Conservation (phyloP, 208 protist species). For the Angomonas deanei region DNA sequence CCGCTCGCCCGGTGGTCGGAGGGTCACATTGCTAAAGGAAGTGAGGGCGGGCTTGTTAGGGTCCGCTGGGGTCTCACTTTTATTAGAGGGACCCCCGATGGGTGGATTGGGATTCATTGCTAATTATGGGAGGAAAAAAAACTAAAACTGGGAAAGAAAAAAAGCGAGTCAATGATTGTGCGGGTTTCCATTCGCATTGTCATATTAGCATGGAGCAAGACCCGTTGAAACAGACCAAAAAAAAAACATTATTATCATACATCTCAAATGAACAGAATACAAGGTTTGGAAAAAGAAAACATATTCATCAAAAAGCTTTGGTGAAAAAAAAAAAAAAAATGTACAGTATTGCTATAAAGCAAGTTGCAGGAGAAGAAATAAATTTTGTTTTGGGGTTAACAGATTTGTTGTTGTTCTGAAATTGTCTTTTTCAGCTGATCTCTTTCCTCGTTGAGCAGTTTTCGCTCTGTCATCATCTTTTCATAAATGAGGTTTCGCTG, state of each 20-base stretch:
- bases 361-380: neutral
- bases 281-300: slow-evolving; percentile 8
- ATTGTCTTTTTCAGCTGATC: slow-evolving; percentile 14
- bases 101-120: neutral
- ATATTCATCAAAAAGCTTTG: neutral
- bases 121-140: too few species aligned
- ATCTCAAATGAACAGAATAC: slow-evolving; percentile 3
- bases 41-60: neutral
- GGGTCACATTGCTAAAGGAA: slow-evolving; percentile 33
- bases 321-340: neutral
- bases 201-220: too few species aligned
- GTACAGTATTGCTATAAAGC: neutral
- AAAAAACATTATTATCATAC: too few species aligned
- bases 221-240: too few species aligned
- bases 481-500: slow-evolving; percentile 45
- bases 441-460: slow-evolving; percentile 29
- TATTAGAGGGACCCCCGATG: neutral
- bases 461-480: slow-evolving; percentile 38
- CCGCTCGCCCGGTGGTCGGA: slow-evolving; percentile 42
- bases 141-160: too few species aligned
- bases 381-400: neutral
- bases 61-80: neutral
- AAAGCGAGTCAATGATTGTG: too few species aligned
- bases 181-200: too few species aligned
- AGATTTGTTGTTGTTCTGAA: neutral